These are phyloP conservation scores for Solanum ahanhuiri DNA, from an alignment of 257 asterid species.

Conservation along the genomic window DNA sequence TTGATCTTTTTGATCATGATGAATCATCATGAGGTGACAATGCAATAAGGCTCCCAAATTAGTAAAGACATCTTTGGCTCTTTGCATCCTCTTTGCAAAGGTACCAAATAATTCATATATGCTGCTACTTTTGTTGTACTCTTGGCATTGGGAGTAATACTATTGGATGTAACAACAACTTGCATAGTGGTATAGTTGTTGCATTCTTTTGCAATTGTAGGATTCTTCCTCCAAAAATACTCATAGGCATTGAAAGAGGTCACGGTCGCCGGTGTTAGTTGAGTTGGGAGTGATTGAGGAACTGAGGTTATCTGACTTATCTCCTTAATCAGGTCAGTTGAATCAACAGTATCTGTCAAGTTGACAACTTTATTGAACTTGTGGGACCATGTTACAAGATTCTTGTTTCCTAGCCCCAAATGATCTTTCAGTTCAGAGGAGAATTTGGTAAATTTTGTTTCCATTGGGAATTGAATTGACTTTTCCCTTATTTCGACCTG, in stretches of 20 bases:
- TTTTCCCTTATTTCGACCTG: not conserved
- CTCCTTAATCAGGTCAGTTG: not conserved
- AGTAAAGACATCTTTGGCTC: not conserved
- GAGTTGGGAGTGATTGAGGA: not conserved
- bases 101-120: not conserved
- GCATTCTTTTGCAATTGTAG: not conserved
- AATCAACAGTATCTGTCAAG: too few species aligned
- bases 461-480: not conserved
- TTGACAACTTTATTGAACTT: not conserved
- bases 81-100: slow-evolving; percentile 1
- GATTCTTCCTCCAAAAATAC: slow-evolving; percentile 2
- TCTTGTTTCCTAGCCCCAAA: not conserved
- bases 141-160: not conserved
- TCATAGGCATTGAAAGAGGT: not conserved
- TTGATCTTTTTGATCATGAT: not conserved
- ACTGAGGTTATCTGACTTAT: not conserved
- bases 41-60: slow-evolving; percentile 2
- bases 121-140: not conserved
- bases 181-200: not conserved
- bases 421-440: not conserved
- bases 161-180: not conserved
- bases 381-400: not conserved
- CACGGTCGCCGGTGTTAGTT: not conserved
- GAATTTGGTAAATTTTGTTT: not conserved
- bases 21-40: not conserved